Evolutionary conservation across 1,284 basidiomycete species (phyloP).

Genomic region (Neonothopanus nambi): DNA sequence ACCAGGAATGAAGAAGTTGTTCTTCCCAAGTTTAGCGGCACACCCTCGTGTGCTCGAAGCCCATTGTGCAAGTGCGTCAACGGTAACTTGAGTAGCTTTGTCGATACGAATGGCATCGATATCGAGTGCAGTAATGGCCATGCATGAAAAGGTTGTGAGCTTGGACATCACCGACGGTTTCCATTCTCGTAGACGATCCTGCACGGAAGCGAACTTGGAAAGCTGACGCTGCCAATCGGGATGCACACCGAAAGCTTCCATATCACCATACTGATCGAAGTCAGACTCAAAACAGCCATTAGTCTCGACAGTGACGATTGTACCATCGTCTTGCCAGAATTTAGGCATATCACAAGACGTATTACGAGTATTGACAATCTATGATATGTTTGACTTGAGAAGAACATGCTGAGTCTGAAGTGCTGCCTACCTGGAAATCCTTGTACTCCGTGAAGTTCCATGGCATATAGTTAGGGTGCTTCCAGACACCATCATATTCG

Average conservation of each 20-base stretch:
- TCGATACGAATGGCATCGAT: constrained; percentile 93
- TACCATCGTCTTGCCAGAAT: constrained; percentile 79
- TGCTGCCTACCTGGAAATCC: constrained; percentile 75
- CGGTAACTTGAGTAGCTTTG: constrained; percentile 88
- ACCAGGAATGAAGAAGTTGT: constrained; percentile 88
- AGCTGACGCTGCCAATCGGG: constrained; percentile 93
- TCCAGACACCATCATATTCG: constrained; percentile 79
- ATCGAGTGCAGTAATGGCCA: constrained; percentile 84
- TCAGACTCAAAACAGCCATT: constrained; percentile 79
- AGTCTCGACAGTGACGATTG: constrained; percentile 53
- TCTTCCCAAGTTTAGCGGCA: constrained; percentile 70
- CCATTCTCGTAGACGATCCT: constrained; percentile 90
- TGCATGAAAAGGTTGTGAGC: constrained; percentile 77
- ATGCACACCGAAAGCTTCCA: constrained; percentile 94
- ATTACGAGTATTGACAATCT: constrained; percentile 72
- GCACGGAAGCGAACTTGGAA: constrained; percentile 91
- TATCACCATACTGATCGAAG: constrained; percentile 93
- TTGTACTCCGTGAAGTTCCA: constrained; percentile 85
- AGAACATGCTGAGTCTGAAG: neutral
- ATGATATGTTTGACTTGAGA: constrained; percentile 4
- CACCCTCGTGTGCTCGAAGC: constrained; percentile 71
- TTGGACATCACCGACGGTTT: constrained; percentile 46
- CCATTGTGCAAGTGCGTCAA: constrained; percentile 80
- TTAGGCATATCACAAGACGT: constrained; percentile 71
- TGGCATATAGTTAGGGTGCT: constrained; percentile 72